phyloP scores from a whole-genome alignment of 2,329 filamentous ascomycete genomes.

The Colletotrichum gloeosporioides region DNA sequence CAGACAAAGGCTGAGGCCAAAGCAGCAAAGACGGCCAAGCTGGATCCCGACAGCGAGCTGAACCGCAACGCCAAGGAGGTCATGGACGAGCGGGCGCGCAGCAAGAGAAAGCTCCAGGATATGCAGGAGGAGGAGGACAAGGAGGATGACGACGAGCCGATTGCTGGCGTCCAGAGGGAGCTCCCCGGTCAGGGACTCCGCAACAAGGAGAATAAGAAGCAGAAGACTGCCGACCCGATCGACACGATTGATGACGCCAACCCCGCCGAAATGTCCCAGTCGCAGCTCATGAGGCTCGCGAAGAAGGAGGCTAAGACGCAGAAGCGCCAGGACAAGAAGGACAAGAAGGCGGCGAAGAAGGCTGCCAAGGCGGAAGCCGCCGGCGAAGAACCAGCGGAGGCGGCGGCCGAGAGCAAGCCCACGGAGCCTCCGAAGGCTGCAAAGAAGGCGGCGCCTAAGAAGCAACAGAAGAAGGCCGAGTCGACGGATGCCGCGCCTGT shows the following conservation, averaged over 20 bases:
- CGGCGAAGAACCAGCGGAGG: background rate
- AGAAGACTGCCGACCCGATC: conserved; percentile 40
- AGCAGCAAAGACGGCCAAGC: conserved; percentile 83
- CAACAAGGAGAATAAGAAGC: conserved; percentile 59
- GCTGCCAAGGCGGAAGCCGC: conserved; percentile 25
- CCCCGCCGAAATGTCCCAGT: conserved; percentile 24
- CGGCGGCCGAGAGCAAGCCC: conserved; percentile 45
- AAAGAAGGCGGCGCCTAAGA: conserved; percentile 42
- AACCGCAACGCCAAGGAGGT: conserved; percentile 90
- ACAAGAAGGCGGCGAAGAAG: conserved; percentile 33
- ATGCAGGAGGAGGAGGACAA: conserved; percentile 54
- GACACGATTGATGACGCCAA: conserved; percentile 20
- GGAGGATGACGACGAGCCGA: conserved; percentile 48
- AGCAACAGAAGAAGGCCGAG: conserved; percentile 32
- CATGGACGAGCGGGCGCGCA: conserved; percentile 77
- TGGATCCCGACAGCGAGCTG: conserved; percentile 83
- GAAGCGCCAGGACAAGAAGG: conserved; percentile 55
- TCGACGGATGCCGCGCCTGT: conserved; percentile 24
- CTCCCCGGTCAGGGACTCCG: conserved; percentile 70
- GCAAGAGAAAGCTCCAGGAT: conserved; percentile 81
- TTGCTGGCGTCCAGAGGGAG: conserved; percentile 63
- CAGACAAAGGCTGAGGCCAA: conserved; percentile 90
- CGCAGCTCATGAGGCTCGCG: conserved; percentile 21
- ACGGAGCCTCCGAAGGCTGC: conserved; percentile 48
- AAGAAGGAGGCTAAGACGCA: conserved; percentile 35